phyloP scores from a whole-genome alignment of 1,139 yeast genomes.

The Scheffersomyces insectosa region DNA sequence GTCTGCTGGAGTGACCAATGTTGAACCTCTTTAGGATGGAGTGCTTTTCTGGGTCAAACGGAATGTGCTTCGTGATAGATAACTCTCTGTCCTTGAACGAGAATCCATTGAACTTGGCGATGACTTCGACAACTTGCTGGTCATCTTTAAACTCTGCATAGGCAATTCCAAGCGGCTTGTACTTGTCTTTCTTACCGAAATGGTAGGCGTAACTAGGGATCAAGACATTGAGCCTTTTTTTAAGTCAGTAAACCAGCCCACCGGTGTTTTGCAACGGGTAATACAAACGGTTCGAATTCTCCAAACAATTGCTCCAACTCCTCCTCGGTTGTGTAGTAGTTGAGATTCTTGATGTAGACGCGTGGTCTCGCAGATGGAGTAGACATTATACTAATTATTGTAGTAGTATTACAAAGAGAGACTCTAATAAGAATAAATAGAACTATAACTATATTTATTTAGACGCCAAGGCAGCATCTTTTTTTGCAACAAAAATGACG shows the following conservation, averaged over 20 bases:
- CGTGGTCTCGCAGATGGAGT: slow-evolving; percentile 14
- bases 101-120: slow-evolving; percentile 40
- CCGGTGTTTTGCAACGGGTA: background rate
- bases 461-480: background rate
- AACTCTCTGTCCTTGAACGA: slow-evolving; percentile 36
- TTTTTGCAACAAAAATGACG: background rate
- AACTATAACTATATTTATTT: background rate
- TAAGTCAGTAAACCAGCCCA: background rate
- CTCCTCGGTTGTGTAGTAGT: slow-evolving; percentile 52
- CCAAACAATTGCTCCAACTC: slow-evolving; percentile 48
- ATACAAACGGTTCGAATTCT: slow-evolving; percentile 24
- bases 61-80: slow-evolving; percentile 9
- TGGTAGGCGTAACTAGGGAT: slow-evolving; percentile 58
- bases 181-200: slow-evolving; percentile 38
- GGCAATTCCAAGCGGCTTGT: slow-evolving; percentile 61
- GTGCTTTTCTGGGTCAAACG: slow-evolving; percentile 3
- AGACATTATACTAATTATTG: background rate
- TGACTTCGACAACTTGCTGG: slow-evolving; percentile 52
- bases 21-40: no score
- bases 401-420: background rate
- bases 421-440: no score
- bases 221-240: slow-evolving; percentile 37
- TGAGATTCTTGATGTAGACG: slow-evolving; percentile 53
- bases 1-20: background rate
- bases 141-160: slow-evolving; percentile 58